These are phyloP conservation scores for Chlamydomonas sp. DNA, from an alignment of 139 green algal species.

Conservation along the genomic window DNA sequence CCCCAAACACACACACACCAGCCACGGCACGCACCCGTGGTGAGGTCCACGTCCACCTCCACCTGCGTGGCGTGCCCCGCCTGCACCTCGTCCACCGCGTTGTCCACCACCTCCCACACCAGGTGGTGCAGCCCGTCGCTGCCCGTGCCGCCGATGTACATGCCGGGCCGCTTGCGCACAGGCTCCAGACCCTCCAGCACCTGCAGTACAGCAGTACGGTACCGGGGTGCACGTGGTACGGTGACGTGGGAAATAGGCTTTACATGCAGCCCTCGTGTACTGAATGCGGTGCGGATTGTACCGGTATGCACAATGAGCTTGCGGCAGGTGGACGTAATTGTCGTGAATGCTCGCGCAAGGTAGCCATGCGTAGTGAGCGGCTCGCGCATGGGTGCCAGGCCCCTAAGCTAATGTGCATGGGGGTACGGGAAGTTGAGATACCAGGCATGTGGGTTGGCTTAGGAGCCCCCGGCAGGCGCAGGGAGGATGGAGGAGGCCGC, in stretches of 20 bases:
- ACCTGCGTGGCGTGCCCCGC: constrained; percentile 81
- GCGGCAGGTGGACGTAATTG: no score
- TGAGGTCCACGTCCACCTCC: constrained; percentile 68
- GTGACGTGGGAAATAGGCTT: background rate
- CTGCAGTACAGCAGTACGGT: constrained; percentile 47
- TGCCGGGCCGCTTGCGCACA: constrained; percentile 96
- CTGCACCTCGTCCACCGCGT: constrained; percentile 93
- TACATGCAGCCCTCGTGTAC: background rate
- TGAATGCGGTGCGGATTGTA: background rate
- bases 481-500: no score
- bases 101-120: constrained; percentile 98
- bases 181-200: constrained; percentile 98
- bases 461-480: no score
- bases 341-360: no score
- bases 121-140: constrained; percentile 95
- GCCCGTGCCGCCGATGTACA: constrained; percentile 99
- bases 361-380: no score
- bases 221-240: background rate
- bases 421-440: no score
- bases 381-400: no score
- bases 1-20: background rate
- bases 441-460: no score
- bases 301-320: background rate
- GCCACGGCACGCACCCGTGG: constrained; percentile 34
- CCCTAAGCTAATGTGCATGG: no score